phyloP scores from a whole-genome alignment of 2,329 filamentous ascomycete genomes.

The Claviceps capensis region DNA sequence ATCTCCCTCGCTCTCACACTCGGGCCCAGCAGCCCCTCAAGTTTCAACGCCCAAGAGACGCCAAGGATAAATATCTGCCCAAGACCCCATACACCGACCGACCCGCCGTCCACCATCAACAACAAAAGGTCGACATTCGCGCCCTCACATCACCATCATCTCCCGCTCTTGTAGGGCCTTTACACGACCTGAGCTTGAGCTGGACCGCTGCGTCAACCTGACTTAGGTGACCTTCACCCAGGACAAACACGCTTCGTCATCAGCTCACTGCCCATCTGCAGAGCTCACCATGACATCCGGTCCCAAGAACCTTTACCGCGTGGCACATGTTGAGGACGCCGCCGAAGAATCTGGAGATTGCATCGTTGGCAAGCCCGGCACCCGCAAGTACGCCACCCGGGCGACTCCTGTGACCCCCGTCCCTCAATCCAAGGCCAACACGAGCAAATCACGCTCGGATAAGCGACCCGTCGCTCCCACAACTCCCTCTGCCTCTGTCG shows the following conservation, averaged over 20 bases:
- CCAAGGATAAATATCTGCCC: background rate
- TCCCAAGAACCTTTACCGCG: constrained; percentile 17
- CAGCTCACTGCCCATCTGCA: background rate
- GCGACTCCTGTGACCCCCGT: constrained; percentile 24
- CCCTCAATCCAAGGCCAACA: constrained; percentile 31
- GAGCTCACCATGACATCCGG: constrained; percentile 27
- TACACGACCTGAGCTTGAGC: background rate
- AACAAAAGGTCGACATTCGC: background rate
- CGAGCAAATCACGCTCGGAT: constrained; percentile 32
- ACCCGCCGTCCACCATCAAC: background rate
- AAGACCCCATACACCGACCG: background rate
- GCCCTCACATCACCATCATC: background rate
- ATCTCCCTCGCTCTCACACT: constrained; percentile 5
- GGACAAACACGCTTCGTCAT: constrained; percentile 1
- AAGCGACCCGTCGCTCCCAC: constrained; percentile 19
- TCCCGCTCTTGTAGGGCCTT: background rate
- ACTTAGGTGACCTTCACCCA: constrained; percentile 1
- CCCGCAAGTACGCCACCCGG: constrained; percentile 33
- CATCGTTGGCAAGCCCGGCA: constrained; percentile 24
- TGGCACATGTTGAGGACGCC: constrained; percentile 34
- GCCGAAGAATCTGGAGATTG: constrained; percentile 34
- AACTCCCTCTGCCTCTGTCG: constrained; percentile 21
- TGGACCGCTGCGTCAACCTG: constrained; percentile 1
- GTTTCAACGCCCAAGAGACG: background rate
- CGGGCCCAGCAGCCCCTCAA: background rate